Evolutionary conservation across 2,329 filamentous ascomycete species (phyloP).

Genomic region (Ciborinia camelliae): DNA sequence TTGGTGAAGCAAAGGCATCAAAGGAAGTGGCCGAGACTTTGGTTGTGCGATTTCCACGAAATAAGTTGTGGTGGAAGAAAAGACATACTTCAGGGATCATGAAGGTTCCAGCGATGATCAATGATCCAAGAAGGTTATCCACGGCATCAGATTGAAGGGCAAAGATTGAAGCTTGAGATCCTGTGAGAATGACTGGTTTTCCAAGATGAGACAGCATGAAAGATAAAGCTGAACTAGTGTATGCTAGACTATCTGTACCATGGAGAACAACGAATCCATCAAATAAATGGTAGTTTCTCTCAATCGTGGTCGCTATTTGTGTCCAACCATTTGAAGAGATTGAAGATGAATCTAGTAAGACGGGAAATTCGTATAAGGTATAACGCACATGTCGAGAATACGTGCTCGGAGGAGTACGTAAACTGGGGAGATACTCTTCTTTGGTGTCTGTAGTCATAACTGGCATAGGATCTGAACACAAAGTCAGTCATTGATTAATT

Average conservation of each 20-base stretch:
- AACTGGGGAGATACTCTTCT: conserved; percentile 32
- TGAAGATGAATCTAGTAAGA: conserved; percentile 66
- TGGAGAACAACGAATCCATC: conserved; percentile 72
- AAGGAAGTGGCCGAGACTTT: conserved; percentile 69
- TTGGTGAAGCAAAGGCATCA: conserved; percentile 65
- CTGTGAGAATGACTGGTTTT: conserved; percentile 68
- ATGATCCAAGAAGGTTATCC: conserved; percentile 65
- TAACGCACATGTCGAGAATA: conserved; percentile 65
- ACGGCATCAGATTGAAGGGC: conserved; percentile 69
- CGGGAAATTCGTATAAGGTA: conserved; percentile 65
- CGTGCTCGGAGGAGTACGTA: conserved; percentile 58
- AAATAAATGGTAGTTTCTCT: conserved; percentile 64
- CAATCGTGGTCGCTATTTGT: conserved; percentile 57
- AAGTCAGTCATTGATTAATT: conserved; percentile 9
- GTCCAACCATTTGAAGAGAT: conserved; percentile 71
- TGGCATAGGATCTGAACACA: conserved; percentile 33
- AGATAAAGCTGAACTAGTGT: conserved; percentile 66
- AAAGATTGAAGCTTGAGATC: conserved; percentile 63
- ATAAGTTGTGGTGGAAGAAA: conserved; percentile 70
- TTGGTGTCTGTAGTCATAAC: conserved; percentile 32
- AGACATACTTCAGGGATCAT: conserved; percentile 72
- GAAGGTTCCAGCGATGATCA: conserved; percentile 70
- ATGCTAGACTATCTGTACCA: conserved; percentile 66
- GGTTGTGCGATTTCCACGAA: conserved; percentile 65
- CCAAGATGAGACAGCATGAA: conserved; percentile 72